phyloP scores from a whole-genome alignment of 1,139 yeast species.

The Schwanniomyces etchellsii region DNA sequence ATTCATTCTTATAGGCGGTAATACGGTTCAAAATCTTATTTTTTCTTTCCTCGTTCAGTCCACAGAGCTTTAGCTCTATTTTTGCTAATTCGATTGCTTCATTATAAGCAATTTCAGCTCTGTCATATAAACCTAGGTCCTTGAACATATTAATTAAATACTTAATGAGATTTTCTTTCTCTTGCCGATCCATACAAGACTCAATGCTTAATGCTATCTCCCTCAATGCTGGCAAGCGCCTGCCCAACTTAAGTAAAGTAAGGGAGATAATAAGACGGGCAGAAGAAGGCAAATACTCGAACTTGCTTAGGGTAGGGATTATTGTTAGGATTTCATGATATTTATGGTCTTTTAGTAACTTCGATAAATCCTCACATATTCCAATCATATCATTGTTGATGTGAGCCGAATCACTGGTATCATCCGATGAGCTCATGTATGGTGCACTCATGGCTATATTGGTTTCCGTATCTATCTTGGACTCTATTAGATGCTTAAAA shows the following conservation, averaged over 20 bases:
- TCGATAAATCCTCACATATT: conserved; percentile 6
- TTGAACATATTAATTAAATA: conserved; percentile 14
- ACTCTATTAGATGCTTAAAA: too few species aligned
- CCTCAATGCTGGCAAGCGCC: conserved; percentile 20
- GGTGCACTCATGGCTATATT: too few species aligned
- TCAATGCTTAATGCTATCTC: conserved; percentile 24
- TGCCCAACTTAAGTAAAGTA: conserved; percentile 19
- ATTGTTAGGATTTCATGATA: conserved; percentile 7
- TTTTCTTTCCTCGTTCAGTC: background rate
- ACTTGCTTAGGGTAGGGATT: conserved; percentile 6
- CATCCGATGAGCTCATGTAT: too few species aligned
- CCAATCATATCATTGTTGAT: conserved; percentile 3
- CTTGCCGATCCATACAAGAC: conserved; percentile 11
- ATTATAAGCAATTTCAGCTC: conserved; percentile 7
- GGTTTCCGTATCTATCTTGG: background rate
- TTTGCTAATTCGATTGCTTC: conserved; percentile 11
- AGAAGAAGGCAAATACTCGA: conserved; percentile 6
- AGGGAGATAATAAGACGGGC: conserved; percentile 14
- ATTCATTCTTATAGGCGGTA: background rate
- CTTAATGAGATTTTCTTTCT: conserved; percentile 12
- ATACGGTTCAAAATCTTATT: conserved; percentile 1
- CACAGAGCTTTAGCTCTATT: conserved; percentile 5
- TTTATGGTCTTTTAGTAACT: conserved; percentile 5
- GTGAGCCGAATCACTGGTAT: conserved; percentile 1
- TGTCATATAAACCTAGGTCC: conserved; percentile 10